A percentile compares a stretch with the other conserved stretches of the same genome.
phyloP scores from a whole-genome alignment of 1,284 basidiomycete genomes.

The Phellinidium pouzarii region DNA sequence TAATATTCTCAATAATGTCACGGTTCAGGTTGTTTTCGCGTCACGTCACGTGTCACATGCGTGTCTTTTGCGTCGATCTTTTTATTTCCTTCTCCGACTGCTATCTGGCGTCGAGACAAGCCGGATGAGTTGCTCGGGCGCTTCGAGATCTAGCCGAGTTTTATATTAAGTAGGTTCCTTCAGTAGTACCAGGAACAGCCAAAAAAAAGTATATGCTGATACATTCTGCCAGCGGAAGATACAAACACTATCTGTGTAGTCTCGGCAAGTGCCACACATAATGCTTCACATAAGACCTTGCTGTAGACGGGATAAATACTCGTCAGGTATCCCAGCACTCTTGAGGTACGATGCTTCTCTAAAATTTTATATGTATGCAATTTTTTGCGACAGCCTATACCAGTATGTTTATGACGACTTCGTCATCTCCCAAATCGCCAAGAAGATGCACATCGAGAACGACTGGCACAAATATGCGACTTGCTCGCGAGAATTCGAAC shows the following conservation, averaged over 20 bases:
- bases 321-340: slow-evolving; percentile 20
- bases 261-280: too few species aligned
- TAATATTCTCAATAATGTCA: too few species aligned
- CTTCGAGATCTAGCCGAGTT: slow-evolving; percentile 39
- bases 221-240: not conserved
- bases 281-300: too few species aligned
- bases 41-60: too few species aligned
- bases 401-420: slow-evolving; percentile 42
- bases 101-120: not conserved
- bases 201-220: not conserved
- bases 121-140: slow-evolving; percentile 48
- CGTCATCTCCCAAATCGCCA: slow-evolving; percentile 54
- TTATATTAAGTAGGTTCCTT: slow-evolving; percentile 24
- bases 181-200: not conserved
- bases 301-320: slow-evolving; percentile 18
- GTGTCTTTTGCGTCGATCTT: too few species aligned
- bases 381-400: too few species aligned
- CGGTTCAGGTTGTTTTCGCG: too few species aligned
- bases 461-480: slow-evolving; percentile 47
- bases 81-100: not conserved
- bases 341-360: slow-evolving; percentile 17
- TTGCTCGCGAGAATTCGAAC: slow-evolving; percentile 49
- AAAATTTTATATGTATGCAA: too few species aligned
- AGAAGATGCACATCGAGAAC: slow-evolving; percentile 38
- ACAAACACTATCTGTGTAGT: slow-evolving; percentile 18